These are phyloP conservation scores for Avena atlantica DNA, from an alignment of 176 grass and related monocot genomes.

Conservation along the genomic window DNA sequence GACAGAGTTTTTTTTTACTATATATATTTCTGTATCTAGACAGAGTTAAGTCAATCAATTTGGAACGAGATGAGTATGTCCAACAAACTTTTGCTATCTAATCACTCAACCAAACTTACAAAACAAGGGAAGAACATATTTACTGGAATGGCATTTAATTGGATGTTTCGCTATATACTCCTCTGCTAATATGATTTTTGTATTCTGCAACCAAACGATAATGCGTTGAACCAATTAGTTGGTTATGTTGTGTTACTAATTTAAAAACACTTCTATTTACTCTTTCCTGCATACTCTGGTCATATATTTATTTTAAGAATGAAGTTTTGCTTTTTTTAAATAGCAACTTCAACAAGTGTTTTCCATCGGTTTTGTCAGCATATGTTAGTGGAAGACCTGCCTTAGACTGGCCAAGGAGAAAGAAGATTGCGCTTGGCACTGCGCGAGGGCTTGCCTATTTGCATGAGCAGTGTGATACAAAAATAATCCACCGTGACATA, in stretches of 20 bases:
- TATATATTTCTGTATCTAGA: no score
- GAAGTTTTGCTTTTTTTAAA: slow-evolving; percentile 11
- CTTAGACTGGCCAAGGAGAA: slow-evolving; percentile 86
- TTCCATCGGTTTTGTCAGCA: slow-evolving; percentile 46
- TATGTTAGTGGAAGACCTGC: slow-evolving; percentile 59
- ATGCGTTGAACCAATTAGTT: not conserved
- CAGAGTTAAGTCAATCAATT: no score
- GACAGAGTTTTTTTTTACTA: no score
- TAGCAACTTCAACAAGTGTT: slow-evolving; percentile 14
- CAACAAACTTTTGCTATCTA: not conserved
- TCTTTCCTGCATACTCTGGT: not conserved
- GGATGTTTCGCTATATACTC: not conserved
- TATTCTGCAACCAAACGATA: not conserved
- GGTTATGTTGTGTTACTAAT: not conserved
- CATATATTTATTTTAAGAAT: slow-evolving; percentile 30
- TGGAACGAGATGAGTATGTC: no score
- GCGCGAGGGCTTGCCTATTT: slow-evolving; percentile 69
- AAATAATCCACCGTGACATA: slow-evolving; percentile 89
- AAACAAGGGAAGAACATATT: not conserved
- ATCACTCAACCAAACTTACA: not conserved
- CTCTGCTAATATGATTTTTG: not conserved
- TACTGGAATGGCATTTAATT: not conserved
- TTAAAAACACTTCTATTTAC: not conserved
- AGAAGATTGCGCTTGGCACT: slow-evolving; percentile 71
- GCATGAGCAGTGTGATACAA: slow-evolving; percentile 86